Percentiles rank a stretch among this genome's conserved stretches.
Evolutionary conservation across 257 asterid genomes (phyloP).

Genomic region (Rubia yunnanensis): DNA sequence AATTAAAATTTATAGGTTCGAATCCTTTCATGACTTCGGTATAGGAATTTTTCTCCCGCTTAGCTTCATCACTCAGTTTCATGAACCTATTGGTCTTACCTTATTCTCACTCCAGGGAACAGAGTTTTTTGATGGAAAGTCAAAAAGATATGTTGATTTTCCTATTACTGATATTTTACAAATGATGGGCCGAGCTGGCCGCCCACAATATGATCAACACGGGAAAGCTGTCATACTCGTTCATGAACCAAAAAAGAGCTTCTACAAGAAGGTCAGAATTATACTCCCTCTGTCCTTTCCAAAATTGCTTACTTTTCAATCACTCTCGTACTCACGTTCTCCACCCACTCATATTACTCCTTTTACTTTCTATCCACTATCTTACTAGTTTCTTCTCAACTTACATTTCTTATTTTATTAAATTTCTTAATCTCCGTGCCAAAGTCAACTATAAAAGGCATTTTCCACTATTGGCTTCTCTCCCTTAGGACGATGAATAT

Average conservation of each 20-base stretch:
- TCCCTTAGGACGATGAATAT: neutral
- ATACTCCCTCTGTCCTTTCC: neutral
- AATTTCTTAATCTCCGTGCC: neutral
- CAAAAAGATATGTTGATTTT: constrained; percentile 91
- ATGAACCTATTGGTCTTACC: neutral
- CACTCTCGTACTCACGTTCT: neutral
- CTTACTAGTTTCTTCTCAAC: neutral
- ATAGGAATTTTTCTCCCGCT: neutral
- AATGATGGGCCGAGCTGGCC: constrained; percentile 99
- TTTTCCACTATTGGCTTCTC: neutral
- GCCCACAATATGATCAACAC: constrained; percentile 96
- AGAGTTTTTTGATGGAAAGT: constrained; percentile 82
- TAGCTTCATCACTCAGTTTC: neutral
- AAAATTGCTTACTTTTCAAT: too few species aligned
- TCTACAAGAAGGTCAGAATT: constrained; percentile 73
- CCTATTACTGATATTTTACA: constrained; percentile 95
- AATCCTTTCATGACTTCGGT: neutral
- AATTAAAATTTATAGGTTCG: neutral
- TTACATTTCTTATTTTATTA: neutral
- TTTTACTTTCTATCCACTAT: neutral
- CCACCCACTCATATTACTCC: neutral
- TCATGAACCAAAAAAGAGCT: constrained; percentile 97
- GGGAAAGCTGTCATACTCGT: constrained; percentile 99
- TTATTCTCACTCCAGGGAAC: constrained; percentile 60
- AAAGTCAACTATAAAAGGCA: neutral